These are phyloP conservation scores for Conticribra guillardii DNA, from an alignment of 108 stramenopile genomes.

Conservation along the genomic window DNA sequence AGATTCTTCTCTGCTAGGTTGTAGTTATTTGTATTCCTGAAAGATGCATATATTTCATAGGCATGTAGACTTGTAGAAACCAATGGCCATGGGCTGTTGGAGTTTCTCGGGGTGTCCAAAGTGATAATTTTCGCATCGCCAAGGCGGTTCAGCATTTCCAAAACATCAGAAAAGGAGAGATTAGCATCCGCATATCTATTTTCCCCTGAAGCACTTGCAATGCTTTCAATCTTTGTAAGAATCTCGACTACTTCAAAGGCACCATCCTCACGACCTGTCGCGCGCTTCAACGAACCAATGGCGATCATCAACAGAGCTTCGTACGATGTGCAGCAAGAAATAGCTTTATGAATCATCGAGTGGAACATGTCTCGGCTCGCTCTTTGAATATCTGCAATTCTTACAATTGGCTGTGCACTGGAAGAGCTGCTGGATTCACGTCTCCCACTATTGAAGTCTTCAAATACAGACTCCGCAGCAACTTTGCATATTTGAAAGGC, in stretches of 20 bases:
- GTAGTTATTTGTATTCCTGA: conserved; percentile 57
- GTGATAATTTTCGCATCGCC: conserved; percentile 62
- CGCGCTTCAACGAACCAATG: conserved; percentile 61
- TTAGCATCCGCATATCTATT: conserved; percentile 57
- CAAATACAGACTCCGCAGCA: conserved; percentile 80
- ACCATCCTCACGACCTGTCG: conserved; percentile 48
- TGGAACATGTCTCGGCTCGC: conserved; percentile 64
- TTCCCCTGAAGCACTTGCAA: conserved; percentile 71
- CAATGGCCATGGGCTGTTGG: conserved; percentile 56
- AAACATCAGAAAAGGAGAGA: conserved; percentile 60
- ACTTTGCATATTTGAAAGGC: conserved; percentile 90
- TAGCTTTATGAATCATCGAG: conserved; percentile 50
- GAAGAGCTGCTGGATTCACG: conserved; percentile 7
- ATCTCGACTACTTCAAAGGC: conserved; percentile 76
- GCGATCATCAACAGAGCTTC: conserved; percentile 78
- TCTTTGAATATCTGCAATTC: conserved; percentile 69
- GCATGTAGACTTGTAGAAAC: conserved; percentile 61
- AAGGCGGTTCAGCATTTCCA: conserved; percentile 58
- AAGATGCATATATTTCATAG: conserved; percentile 55
- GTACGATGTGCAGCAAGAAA: conserved; percentile 60
- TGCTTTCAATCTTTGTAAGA: conserved; percentile 72
- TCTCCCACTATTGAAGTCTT: conserved; percentile 35
- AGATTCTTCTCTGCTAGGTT: conserved; percentile 51
- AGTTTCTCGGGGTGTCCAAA: conserved; percentile 43
- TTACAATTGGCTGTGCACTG: conserved; percentile 46